Percentiles rank a stretch among this genome's conserved stretches.
Conservation (phyloP, 1,139 yeast species). For the Suhomyces atakaporum region DNA sequence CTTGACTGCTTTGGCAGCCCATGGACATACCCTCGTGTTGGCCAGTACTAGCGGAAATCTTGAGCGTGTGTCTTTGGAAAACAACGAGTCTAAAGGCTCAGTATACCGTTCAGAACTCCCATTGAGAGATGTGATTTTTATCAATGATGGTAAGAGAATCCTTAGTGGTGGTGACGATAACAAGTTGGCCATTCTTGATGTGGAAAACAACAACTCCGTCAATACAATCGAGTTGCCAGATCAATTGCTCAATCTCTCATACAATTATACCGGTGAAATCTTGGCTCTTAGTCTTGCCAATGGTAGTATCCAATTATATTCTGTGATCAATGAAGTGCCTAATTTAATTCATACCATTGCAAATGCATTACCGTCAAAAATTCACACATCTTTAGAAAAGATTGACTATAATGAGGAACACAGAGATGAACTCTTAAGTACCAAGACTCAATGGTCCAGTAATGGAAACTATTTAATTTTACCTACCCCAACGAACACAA, state of each 20-base stretch:
- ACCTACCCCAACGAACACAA: slow-evolving; percentile 44
- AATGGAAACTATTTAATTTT: slow-evolving; percentile 65
- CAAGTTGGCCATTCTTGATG: slow-evolving; percentile 56
- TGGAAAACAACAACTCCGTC: slow-evolving; percentile 37
- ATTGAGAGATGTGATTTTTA: slow-evolving; percentile 62
- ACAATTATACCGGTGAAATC: slow-evolving; percentile 59
- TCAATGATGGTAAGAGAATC: slow-evolving; percentile 69
- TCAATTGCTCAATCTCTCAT: slow-evolving; percentile 62
- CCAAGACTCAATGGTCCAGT: slow-evolving; percentile 38
- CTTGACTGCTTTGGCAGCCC: slow-evolving; percentile 33
- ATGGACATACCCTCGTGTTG: slow-evolving; percentile 26
- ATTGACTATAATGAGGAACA: slow-evolving; percentile 42
- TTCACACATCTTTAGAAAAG: slow-evolving; percentile 38
- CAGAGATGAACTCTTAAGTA: slow-evolving; percentile 38
- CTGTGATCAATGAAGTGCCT: slow-evolving; percentile 51
- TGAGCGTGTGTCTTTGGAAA: slow-evolving; percentile 29
- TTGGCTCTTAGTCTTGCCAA: slow-evolving; percentile 65
- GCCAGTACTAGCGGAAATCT: slow-evolving; percentile 40
- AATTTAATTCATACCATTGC: slow-evolving; percentile 42
- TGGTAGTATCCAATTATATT: slow-evolving; percentile 67
- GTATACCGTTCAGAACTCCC: slow-evolving; percentile 58
- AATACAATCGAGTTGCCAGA: slow-evolving; percentile 48
- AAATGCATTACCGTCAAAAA: slow-evolving; percentile 39
- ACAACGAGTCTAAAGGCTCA: slow-evolving; percentile 25
- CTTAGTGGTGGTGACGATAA: slow-evolving; percentile 80